Evolutionary conservation across 352 stramenopile genomes (phyloP), one percentile per base, ranked within the genome.

Genomic region (Phytophthora tubulina): DNA sequence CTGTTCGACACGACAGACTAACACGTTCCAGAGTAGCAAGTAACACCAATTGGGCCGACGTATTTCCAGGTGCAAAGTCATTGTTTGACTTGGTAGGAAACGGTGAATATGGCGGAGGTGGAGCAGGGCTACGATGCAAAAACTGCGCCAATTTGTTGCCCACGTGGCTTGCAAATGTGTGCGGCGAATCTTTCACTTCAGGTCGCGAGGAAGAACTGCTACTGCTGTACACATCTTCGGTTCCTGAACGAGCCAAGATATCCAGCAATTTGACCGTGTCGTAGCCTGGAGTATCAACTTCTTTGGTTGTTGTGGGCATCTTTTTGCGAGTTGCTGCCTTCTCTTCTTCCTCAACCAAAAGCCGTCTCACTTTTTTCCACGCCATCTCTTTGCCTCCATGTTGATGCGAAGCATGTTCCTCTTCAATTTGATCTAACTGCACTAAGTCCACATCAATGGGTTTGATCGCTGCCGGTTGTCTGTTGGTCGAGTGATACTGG

Each of bases 1-100:
- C 70, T 27, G 72, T 57, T 46, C 80, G 72, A 35, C 75, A 89
- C 2, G 75, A 75, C n/a, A 88, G 65, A 7, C 67, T 63, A 14
- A 90, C 68, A 30, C 86, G 77, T 27, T 81, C 69, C 42, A 91
- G 50, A 2, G 67, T 70, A 1, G 57, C 30, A 21, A 89, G 46
- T 6, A 90, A 10, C n/a, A 55, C 49, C 45, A 85, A 74, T 35
- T 72, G 81, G n/a, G 74, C 30, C 3, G 44, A 11, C 3, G 44
- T 38, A 17, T 4, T 32, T 10, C 35, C 39, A n/a, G 38, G n/a
- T 21, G 21, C 21, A 27, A 41, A 6, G 13, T 39, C 31, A 21
- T 38, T 55, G 33, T 55, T 41, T 27, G 15, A 27, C 6, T 56
- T 56, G 50, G 35, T 6, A 31, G 3, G 31, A 11, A 33, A 62